These are phyloP conservation scores for Ramaria sp. DNA, from an alignment of 768 basidiomycete genomes.

Conservation along the genomic window DNA sequence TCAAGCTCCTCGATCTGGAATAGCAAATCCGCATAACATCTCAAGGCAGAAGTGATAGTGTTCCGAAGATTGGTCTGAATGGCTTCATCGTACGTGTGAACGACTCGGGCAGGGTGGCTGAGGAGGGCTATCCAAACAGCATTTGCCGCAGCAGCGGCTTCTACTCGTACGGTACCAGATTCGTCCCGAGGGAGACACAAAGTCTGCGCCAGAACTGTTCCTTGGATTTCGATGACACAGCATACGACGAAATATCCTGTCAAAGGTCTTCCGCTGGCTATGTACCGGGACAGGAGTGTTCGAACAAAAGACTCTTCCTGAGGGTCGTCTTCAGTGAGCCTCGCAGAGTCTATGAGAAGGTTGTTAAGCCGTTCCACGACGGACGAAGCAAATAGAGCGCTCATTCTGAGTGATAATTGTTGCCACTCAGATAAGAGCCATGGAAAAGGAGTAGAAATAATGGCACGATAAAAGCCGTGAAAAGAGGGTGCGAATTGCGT, in stretches of 20 bases:
- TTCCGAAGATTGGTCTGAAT: conserved; percentile 31
- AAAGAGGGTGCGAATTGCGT: conserved; percentile 71
- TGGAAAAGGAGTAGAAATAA: conserved; percentile 64
- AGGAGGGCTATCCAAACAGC: conserved; percentile 67
- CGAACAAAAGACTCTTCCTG: conserved; percentile 49
- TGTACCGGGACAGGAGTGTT: conserved; percentile 66
- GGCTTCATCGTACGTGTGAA: conserved; percentile 25
- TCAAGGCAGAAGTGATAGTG: conserved; percentile 51
- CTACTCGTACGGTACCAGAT: conserved; percentile 23
- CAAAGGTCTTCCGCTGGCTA: conserved; percentile 62
- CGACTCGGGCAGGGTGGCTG: conserved; percentile 35
- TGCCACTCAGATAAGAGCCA: conserved; percentile 67
- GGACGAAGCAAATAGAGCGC: conserved; percentile 49
- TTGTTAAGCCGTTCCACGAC: conserved; percentile 66
- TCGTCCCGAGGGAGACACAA: conserved; percentile 29
- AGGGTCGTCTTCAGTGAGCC: conserved; percentile 42
- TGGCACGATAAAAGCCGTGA: conserved; percentile 80
- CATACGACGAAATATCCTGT: conserved; percentile 87
- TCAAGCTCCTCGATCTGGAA: conserved; percentile 79
- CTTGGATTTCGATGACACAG: conserved; percentile 75
- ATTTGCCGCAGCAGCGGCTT: conserved; percentile 80
- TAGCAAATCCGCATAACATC: conserved; percentile 69
- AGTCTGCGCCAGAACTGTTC: conserved; percentile 75
- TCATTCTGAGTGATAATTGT: conserved; percentile 38
- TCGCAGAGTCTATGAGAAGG: conserved; percentile 48